These are phyloP conservation scores for Balansia obtecta DNA, from an alignment of 2,329 filamentous ascomycete species.

Conservation along the genomic window DNA sequence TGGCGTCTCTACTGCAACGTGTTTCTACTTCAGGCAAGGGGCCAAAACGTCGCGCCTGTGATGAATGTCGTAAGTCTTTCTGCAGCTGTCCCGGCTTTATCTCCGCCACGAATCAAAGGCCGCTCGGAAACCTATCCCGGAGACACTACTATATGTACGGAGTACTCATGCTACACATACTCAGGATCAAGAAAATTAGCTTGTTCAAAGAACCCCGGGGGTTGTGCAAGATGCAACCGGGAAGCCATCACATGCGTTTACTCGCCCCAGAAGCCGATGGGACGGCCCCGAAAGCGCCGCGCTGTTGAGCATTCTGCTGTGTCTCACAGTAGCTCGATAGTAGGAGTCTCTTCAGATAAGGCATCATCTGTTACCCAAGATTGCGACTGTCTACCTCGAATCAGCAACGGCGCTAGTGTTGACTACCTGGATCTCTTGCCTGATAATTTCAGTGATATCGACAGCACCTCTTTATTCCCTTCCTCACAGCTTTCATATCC, in stretches of 20 bases:
- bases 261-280: slow-evolving; percentile 55
- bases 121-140: slow-evolving; percentile 10
- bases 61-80: slow-evolving; percentile 47
- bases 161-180: slow-evolving; percentile 17
- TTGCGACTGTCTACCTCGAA: slow-evolving; percentile 24
- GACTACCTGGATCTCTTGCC: slow-evolving; percentile 27
- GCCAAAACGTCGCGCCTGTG: slow-evolving; percentile 49
- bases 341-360: background rate
- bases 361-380: slow-evolving; percentile 6
- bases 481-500: slow-evolving; percentile 4
- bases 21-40: slow-evolving; percentile 9
- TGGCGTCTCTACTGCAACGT: background rate
- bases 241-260: slow-evolving; percentile 48
- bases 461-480: slow-evolving; percentile 8
- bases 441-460: slow-evolving; percentile 11
- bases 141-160: too few species aligned
- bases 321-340: background rate
- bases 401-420: slow-evolving; percentile 14
- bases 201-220: slow-evolving; percentile 48
- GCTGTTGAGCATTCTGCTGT: slow-evolving; percentile 17
- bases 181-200: slow-evolving; percentile 48
- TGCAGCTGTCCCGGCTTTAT: background rate
- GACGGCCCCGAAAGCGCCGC: slow-evolving; percentile 47
- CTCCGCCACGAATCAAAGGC: background rate
- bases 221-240: slow-evolving; percentile 45